Evolutionary conservation across 1,139 yeast genomes (phyloP), one percentile per base, ranked within the genome.

Genomic region (Schizosaccharomyces versatilis): DNA sequence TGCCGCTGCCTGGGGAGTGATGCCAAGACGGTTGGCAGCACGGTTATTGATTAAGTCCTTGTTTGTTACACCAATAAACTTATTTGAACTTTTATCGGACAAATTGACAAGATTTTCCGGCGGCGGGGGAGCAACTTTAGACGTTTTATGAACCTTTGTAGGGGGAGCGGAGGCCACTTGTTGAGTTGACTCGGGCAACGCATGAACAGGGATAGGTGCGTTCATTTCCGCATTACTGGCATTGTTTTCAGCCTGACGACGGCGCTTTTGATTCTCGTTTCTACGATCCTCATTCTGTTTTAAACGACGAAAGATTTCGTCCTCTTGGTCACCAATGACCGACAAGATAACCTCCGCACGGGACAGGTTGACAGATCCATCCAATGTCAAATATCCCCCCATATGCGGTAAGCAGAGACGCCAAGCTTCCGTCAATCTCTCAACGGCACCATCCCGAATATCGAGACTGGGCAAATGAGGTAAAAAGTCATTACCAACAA

Each of bases 401-500:
- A 84, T 71, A 38, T 67, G 64, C 0, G 93, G 82, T 54, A 90
- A 66, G 0, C 77, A 68, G 38, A 77, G 72, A 63, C 88, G 86
- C 98, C 98, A 90, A 53, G 90, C 78, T 48, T 74, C 75, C 7
- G 85, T 80, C 56, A 90, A 70, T 42, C 78, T 73, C 64, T 88
- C 96, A 63, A 90, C 84, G 61, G 95, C 90, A 64, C 85, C 84
- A 67, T 93, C 97, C 62, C 98, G 77, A 51, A 90, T 96, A 65
- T 90, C 96, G 59, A 93, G 73, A 54, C 94, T 80, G 6, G 99
- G 98, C 61, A 93, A 71, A 68, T 90, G 98, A 1, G 99, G 99
- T 64, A 93, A 73, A 73, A 93, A 93, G 77, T 93, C 99, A 66
- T 93, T 93, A 67, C 99, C 99, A 57, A 90, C 94, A 66, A 93